Evolutionary conservation across 164 flowering plant genomes (phyloP).

Genomic region (Dillenia suffruticosa): DNA sequence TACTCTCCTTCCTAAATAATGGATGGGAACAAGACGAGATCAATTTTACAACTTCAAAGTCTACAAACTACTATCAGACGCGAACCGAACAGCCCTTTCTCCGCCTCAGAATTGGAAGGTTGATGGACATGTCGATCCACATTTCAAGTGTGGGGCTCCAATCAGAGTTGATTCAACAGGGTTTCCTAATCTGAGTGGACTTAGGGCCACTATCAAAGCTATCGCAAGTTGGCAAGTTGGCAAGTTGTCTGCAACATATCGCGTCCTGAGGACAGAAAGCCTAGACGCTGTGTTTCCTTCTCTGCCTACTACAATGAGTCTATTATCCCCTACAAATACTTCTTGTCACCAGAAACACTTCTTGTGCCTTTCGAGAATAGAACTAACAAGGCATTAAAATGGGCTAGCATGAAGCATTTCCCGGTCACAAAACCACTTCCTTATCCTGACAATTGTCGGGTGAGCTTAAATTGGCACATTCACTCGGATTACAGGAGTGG

Average conservation of each 20-base stretch:
- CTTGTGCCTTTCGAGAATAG: slow-evolving; percentile 69
- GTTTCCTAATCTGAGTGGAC: slow-evolving; percentile 57
- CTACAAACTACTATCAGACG: slow-evolving; percentile 61
- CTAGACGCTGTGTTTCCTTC: slow-evolving; percentile 70
- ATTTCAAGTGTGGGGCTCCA: slow-evolving; percentile 67
- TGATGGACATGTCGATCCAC: slow-evolving; percentile 53
- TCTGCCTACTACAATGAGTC: slow-evolving; percentile 77
- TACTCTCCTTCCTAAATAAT: slow-evolving; percentile 46
- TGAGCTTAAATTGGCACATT: slow-evolving; percentile 82
- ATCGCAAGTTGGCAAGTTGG: slow-evolving; percentile 78
- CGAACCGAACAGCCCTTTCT: slow-evolving; percentile 53
- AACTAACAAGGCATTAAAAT: slow-evolving; percentile 49
- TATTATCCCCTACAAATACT: slow-evolving; percentile 68
- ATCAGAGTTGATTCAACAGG: slow-evolving; percentile 46
- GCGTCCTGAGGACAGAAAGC: slow-evolving; percentile 31
- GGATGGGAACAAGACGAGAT: slow-evolving; percentile 44
- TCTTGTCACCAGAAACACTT: slow-evolving; percentile 67
- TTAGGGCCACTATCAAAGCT: slow-evolving; percentile 24
- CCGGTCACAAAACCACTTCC: slow-evolving; percentile 41
- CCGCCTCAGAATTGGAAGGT: slow-evolving; percentile 77
- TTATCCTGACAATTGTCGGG: slow-evolving; percentile 72
- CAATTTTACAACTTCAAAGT: slow-evolving; percentile 67
- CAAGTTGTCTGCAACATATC: slow-evolving; percentile 78
- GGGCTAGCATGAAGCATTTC: slow-evolving; percentile 47
- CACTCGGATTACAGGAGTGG: slow-evolving; percentile 51